Percentiles rank a stretch among this genome's conserved stretches.
These are phyloP conservation scores for Aspergillus aculeatinus DNA, from an alignment of 2,329 filamentous ascomycete species.

Conservation along the genomic window DNA sequence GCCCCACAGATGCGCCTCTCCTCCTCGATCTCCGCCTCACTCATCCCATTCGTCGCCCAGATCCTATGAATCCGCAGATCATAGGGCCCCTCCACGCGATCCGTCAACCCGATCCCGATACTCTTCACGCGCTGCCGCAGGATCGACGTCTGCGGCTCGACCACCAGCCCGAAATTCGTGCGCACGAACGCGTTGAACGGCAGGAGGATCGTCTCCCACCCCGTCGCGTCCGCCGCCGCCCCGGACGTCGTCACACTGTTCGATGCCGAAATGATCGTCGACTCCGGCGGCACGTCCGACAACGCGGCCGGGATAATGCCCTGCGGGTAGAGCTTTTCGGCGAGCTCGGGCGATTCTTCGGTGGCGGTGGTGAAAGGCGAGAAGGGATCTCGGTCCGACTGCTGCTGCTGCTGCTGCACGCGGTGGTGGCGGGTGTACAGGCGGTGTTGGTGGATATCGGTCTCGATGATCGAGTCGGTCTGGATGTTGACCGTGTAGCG, in stretches of 20 bases:
- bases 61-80: constrained; percentile 80
- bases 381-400: constrained; percentile 11
- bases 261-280: constrained; percentile 35
- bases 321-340: constrained; percentile 25
- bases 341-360: constrained; percentile 24
- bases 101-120: constrained; percentile 83
- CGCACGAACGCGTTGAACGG: constrained; percentile 91
- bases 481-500: constrained; percentile 95
- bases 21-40: constrained; percentile 41
- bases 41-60: constrained; percentile 81
- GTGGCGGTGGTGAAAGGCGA: constrained; percentile 17
- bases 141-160: constrained; percentile 91
- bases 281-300: constrained; percentile 39
- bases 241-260: constrained; percentile 53
- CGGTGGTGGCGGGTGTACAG: constrained; percentile 58
- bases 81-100: constrained; percentile 84
- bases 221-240: constrained; percentile 53
- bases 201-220: constrained; percentile 95
- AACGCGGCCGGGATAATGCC: constrained; percentile 37
- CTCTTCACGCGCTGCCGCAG: constrained; percentile 80
- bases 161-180: constrained; percentile 87
- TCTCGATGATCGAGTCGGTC: constrained; percentile 87
- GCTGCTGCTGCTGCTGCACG: constrained; percentile 17
- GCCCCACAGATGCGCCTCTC: constrained; percentile 42
- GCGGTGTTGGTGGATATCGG: constrained; percentile 94